phyloP scores from a whole-genome alignment of 345 rosid species.

The Dipteronia sinensis region DNA sequence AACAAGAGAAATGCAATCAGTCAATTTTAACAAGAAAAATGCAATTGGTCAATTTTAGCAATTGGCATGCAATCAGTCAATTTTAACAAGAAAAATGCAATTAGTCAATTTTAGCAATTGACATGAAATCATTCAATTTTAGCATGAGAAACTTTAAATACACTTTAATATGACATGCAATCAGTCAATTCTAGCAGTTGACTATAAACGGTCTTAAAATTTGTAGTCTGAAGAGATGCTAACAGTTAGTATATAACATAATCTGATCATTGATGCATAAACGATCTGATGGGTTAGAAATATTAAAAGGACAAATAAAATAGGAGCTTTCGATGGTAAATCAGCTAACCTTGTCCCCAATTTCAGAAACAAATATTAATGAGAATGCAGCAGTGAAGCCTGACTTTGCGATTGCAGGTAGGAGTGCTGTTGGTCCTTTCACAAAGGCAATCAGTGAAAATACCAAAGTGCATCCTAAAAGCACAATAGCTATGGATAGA shows the following conservation, averaged over 20 bases:
- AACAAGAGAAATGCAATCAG: not conserved
- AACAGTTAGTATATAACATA: not conserved
- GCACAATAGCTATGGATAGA: slow-evolving; percentile 69
- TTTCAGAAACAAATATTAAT: slow-evolving; percentile 93
- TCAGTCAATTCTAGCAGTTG: too few relatives aligned
- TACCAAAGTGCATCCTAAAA: slow-evolving; percentile 69
- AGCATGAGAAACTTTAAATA: too few relatives aligned
- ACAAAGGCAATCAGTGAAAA: slow-evolving; percentile 71
- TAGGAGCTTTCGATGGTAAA: not conserved
- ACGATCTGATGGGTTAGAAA: not conserved
- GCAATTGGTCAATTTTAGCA: not conserved
- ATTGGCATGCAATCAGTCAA: not conserved
- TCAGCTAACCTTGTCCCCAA: slow-evolving; percentile 88
- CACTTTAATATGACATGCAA: not conserved
- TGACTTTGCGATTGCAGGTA: slow-evolving; percentile 89
- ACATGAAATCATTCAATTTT: too few relatives aligned
- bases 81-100: not conserved
- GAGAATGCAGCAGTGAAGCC: slow-evolving; percentile 98
- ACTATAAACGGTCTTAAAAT: not conserved
- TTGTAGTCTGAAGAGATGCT: not conserved
- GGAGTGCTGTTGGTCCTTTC: slow-evolving; percentile 71
- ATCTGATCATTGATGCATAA: not conserved
- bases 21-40: not conserved
- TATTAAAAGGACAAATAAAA: not conserved
- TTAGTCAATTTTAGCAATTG: too few relatives aligned